These are phyloP conservation scores for Xylariaceae sp. DNA, from an alignment of 2,329 filamentous ascomycete genomes.

Conservation along the genomic window DNA sequence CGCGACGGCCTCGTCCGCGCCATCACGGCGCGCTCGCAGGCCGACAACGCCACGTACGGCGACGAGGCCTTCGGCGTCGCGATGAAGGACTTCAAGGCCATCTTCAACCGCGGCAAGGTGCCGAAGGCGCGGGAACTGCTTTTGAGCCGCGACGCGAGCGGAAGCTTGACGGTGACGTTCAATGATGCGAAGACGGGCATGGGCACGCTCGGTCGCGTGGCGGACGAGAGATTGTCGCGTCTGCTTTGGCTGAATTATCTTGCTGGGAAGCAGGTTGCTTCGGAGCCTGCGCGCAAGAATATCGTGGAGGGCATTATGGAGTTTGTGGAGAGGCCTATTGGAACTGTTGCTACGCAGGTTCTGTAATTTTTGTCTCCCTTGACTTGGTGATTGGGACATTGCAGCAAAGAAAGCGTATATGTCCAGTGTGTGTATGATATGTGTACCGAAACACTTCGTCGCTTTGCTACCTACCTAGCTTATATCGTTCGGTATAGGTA, in stretches of 20 bases:
- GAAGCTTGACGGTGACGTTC: slow-evolving; percentile 63
- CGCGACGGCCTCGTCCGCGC: slow-evolving; percentile 87
- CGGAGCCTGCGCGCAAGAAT: slow-evolving; percentile 71
- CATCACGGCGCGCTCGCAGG: slow-evolving; percentile 66
- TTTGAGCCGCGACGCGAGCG: slow-evolving; percentile 60
- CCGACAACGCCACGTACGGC: slow-evolving; percentile 48
- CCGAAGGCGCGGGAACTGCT: slow-evolving; percentile 76
- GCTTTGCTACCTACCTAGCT: neutral
- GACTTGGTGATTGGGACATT: neutral
- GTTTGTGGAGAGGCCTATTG: slow-evolving; percentile 81
- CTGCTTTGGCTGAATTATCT: slow-evolving; percentile 88
- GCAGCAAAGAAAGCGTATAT: slow-evolving; percentile 6
- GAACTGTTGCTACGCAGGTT: slow-evolving; percentile 79
- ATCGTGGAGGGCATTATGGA: slow-evolving; percentile 85
- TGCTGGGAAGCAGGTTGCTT: slow-evolving; percentile 79
- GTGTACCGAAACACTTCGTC: slow-evolving; percentile 16
- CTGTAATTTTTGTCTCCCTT: slow-evolving; percentile 30
- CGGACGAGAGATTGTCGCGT: slow-evolving; percentile 74
- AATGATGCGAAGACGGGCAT: slow-evolving; percentile 47
- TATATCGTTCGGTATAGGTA: neutral
- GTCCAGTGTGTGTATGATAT: slow-evolving; percentile 11
- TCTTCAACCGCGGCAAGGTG: slow-evolving; percentile 78
- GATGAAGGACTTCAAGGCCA: slow-evolving; percentile 69
- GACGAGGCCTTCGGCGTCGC: slow-evolving; percentile 73
- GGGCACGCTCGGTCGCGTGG: slow-evolving; percentile 62